Evolutionary conservation across 495 filamentous ascomycete species (phyloP).

Genomic region (Corynascus novoguineensis): DNA sequence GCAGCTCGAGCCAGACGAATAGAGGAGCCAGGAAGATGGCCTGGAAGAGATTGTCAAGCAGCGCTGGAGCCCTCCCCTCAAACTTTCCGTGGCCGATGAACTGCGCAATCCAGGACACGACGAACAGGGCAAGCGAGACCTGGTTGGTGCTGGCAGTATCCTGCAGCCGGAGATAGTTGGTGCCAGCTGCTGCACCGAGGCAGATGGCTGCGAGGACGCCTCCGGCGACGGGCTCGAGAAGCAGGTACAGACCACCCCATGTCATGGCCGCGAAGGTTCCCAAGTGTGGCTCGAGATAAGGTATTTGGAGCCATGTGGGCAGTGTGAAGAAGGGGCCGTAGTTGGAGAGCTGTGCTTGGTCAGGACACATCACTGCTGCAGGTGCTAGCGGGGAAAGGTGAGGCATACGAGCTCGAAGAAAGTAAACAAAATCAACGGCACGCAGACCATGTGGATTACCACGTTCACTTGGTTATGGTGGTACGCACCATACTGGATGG

Average conservation of each 20-base stretch:
- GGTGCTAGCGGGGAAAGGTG: background rate
- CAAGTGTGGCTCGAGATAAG: constrained; percentile 74
- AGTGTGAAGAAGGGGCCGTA: constrained; percentile 64
- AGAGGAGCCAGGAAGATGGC: constrained; percentile 93
- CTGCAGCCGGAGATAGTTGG: constrained; percentile 65
- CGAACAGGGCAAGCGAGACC: constrained; percentile 60
- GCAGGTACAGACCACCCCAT: constrained; percentile 76
- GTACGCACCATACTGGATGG: constrained; percentile 87
- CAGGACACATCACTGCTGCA: background rate
- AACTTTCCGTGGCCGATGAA: constrained; percentile 89
- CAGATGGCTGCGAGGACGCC: constrained; percentile 65
- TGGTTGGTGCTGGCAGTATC: constrained; percentile 64
- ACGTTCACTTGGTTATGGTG: constrained; percentile 88
- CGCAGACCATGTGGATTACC: constrained; percentile 83
- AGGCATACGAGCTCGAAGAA: constrained; percentile 67
- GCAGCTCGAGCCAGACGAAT: constrained; percentile 93
- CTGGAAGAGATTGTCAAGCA: constrained; percentile 87
- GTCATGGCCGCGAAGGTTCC: constrained; percentile 65
- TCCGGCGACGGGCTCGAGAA: constrained; percentile 91
- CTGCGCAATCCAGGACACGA: constrained; percentile 78
- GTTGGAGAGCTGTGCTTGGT: constrained; percentile 61
- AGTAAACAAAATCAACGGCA: constrained; percentile 77
- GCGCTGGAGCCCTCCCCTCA: constrained; percentile 79
- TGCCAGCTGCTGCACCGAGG: constrained; percentile 62
- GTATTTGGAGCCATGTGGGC: constrained; percentile 61